Conservation (phyloP, 768 basidiomycete species). For the Russula emetica region DNA sequence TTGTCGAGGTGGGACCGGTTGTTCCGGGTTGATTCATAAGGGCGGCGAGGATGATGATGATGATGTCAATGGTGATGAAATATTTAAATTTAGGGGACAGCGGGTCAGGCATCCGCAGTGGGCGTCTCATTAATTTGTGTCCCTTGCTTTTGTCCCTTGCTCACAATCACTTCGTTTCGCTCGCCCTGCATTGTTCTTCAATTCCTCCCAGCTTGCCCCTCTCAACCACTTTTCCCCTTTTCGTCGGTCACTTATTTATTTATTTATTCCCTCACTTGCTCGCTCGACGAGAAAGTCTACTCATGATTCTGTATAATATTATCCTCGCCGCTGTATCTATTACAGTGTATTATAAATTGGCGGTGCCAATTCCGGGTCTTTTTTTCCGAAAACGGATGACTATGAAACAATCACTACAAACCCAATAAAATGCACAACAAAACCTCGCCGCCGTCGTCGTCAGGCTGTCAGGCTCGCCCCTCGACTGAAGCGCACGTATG, state of each 20-base stretch:
- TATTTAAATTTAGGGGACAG: neutral
- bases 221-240: neutral
- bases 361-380: too few relatives aligned
- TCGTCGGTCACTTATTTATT: neutral
- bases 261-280: neutral
- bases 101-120: neutral
- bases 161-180: too few relatives aligned
- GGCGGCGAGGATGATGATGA: neutral
- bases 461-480: too few relatives aligned
- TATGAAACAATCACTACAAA: too few relatives aligned
- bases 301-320: neutral
- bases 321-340: neutral
- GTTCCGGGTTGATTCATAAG: neutral
- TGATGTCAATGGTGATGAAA: too few relatives aligned
- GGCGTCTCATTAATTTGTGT: neutral
- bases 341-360: too few relatives aligned
- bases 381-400: too few relatives aligned
- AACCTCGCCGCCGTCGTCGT: too few relatives aligned
- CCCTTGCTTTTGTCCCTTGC: too few relatives aligned
- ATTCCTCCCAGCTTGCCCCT: neutral
- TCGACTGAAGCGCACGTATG: too few relatives aligned
- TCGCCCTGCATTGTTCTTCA: neutral
- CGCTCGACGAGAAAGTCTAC: neutral
- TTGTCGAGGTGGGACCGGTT: conserved; percentile 48
- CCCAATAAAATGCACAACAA: too few relatives aligned